Evolutionary conservation across 257 asterid species (phyloP).

Genomic region (Lithospermum erythrorhizon): DNA sequence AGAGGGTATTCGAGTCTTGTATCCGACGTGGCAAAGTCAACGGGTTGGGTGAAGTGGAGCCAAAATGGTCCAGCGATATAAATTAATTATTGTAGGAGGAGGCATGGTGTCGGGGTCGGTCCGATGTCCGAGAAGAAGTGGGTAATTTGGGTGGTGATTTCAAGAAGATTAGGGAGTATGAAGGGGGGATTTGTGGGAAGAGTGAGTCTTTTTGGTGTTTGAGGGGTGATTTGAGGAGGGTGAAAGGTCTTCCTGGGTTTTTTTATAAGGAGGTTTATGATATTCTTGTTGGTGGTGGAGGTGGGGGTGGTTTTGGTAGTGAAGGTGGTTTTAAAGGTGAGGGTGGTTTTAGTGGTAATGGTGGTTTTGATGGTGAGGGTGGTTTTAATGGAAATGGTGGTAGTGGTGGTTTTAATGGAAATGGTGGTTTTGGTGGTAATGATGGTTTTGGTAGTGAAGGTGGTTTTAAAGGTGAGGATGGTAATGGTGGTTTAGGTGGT

Average conservation of each 20-base stretch:
- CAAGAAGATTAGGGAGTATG: conserved; percentile 94
- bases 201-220: conserved; percentile 85
- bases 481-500: too few relatives aligned
- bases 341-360: too few relatives aligned
- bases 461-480: too few relatives aligned
- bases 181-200: conserved; percentile 38
- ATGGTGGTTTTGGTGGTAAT: too few relatives aligned
- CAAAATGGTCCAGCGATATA: conserved; percentile 99
- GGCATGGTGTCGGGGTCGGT: conserved; percentile 94
- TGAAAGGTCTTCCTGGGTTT: conserved; percentile 78
- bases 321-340: too few relatives aligned
- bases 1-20: conserved; percentile 61
- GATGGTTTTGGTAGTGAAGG: too few relatives aligned
- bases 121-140: conserved; percentile 96
- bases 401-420: conserved; percentile 8
- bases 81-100: conserved; percentile 70
- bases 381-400: conserved; percentile 10
- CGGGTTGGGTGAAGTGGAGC: conserved; percentile 69
- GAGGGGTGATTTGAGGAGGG: conserved; percentile 89
- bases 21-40: conserved; percentile 43
- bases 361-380: conserved; percentile 12
- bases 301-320: conserved; percentile 10
- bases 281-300: conserved; percentile 51
- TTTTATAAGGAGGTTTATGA: conserved; percentile 87
- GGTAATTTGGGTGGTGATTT: conserved; percentile 83